Conservation (phyloP, 495 filamentous ascomycete genomes). For the Trichocladium uniseriatum region DNA sequence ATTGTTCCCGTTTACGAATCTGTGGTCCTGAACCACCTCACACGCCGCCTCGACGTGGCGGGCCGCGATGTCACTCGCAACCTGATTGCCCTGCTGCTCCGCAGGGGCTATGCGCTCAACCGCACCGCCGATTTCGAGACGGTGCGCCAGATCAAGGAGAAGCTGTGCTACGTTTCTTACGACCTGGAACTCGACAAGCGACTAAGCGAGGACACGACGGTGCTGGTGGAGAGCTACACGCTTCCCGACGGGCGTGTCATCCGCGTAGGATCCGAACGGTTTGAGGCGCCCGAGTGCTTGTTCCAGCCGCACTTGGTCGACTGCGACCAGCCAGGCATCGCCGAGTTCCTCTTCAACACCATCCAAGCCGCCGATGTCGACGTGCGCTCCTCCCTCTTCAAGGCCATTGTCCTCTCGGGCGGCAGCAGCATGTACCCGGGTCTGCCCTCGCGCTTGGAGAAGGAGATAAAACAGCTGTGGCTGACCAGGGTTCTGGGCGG, state of each 20-base stretch:
- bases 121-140: conserved; percentile 98
- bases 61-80: conserved; percentile 96
- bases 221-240: conserved; percentile 94
- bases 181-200: conserved; percentile 93
- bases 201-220: conserved; percentile 94
- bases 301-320: conserved; percentile 99
- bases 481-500: conserved; percentile 81
- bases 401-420: conserved; percentile 92
- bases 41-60: conserved; percentile 84
- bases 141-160: conserved; percentile 98
- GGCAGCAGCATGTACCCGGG: conserved; percentile 99
- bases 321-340: conserved; percentile 93
- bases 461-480: conserved; percentile 98
- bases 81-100: conserved; percentile 88
- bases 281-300: conserved; percentile 95
- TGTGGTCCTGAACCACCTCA: conserved; percentile 94
- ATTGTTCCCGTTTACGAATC: conserved; percentile 98
- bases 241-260: conserved; percentile 94
- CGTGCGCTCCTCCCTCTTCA: conserved; percentile 84
- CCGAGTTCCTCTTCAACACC: conserved; percentile 95
- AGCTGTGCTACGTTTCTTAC: conserved; percentile 98
- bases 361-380: conserved; percentile 95
- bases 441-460: conserved; percentile 86
- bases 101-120: conserved; percentile 94
- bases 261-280: conserved; percentile 88